Conservation (phyloP, 306 rosid species). For the Gynostemma pentaphyllum region DNA sequence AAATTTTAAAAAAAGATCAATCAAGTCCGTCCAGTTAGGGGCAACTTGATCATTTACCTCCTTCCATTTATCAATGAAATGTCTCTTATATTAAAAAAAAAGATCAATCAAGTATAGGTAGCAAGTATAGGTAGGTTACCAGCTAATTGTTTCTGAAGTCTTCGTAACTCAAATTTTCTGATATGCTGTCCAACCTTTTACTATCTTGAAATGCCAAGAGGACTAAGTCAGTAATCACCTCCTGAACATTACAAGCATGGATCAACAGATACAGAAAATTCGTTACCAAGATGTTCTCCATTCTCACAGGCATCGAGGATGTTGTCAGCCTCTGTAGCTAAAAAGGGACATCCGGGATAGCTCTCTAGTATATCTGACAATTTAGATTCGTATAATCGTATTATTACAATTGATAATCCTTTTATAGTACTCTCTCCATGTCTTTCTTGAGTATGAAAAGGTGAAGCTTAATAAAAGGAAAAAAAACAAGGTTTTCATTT, state of each 20-base stretch:
- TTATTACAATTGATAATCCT: background rate
- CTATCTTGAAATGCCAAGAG: conserved; percentile 30
- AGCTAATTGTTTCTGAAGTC: conserved; percentile 78
- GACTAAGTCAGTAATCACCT: conserved; percentile 14
- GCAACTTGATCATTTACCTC: too few species aligned
- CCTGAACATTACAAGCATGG: conserved; percentile 7
- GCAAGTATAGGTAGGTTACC: conserved; percentile 11
- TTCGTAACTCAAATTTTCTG: conserved; percentile 79
- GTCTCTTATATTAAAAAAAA: too few species aligned
- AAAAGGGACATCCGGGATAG: conserved; percentile 65
- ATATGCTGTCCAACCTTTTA: conserved; percentile 65
- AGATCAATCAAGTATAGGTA: background rate
- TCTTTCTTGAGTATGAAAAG: background rate
- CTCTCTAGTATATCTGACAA: conserved; percentile 69
- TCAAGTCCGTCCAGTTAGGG: too few species aligned
- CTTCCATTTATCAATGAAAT: too few species aligned
- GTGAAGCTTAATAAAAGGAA: background rate
- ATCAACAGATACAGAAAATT: background rate
- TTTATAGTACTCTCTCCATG: background rate
- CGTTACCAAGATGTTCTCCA: conserved; percentile 66
- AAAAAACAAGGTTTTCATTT: background rate
- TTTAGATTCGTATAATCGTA: background rate
- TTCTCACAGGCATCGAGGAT: conserved; percentile 41
- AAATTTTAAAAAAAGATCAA: background rate
- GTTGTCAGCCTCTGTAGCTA: conserved; percentile 48